Conservation (phyloP, 805 yeast genomes). For the Cyberlindnera meyerae region DNA sequence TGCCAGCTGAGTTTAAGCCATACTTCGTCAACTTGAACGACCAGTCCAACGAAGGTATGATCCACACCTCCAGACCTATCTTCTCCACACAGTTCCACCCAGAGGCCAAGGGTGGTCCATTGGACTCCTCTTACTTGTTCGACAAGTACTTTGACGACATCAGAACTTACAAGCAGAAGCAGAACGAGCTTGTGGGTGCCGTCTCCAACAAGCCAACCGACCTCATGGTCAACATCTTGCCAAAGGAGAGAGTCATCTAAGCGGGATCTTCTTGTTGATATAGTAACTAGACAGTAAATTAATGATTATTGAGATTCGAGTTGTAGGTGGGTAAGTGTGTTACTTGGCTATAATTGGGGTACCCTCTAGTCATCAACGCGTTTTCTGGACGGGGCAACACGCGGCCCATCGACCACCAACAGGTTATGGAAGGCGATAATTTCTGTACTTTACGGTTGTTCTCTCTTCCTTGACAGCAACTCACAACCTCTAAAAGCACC, state of each 20-base stretch:
- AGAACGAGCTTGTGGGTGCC: slow-evolving; percentile 38
- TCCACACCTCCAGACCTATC: slow-evolving; percentile 79
- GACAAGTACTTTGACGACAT: slow-evolving; percentile 82
- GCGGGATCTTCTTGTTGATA: too few relatives aligned
- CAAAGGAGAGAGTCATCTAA: slow-evolving; percentile 54
- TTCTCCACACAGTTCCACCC: slow-evolving; percentile 99
- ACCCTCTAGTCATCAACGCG: too few relatives aligned
- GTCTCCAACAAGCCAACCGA: slow-evolving; percentile 37
- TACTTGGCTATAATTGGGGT: too few relatives aligned
- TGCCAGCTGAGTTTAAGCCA: slow-evolving; percentile 74
- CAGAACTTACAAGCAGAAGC: slow-evolving; percentile 45
- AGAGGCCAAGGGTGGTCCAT: slow-evolving; percentile 98
- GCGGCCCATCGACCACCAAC: too few relatives aligned
- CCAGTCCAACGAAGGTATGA: slow-evolving; percentile 96
- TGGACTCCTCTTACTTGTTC: slow-evolving; percentile 85
- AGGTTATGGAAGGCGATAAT: too few relatives aligned
- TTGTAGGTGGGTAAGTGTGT: too few relatives aligned
- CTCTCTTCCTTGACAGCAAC: too few relatives aligned
- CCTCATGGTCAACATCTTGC: slow-evolving; percentile 56
- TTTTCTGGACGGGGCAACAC: too few relatives aligned
- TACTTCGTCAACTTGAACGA: slow-evolving; percentile 92
- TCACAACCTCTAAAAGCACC: too few relatives aligned
- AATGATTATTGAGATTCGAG: too few relatives aligned
- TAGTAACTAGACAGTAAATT: too few relatives aligned
- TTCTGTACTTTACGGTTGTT: too few relatives aligned